phyloP scores from a whole-genome alignment of 2,329 filamentous ascomycete species.

The Cordyceps militaris region DNA sequence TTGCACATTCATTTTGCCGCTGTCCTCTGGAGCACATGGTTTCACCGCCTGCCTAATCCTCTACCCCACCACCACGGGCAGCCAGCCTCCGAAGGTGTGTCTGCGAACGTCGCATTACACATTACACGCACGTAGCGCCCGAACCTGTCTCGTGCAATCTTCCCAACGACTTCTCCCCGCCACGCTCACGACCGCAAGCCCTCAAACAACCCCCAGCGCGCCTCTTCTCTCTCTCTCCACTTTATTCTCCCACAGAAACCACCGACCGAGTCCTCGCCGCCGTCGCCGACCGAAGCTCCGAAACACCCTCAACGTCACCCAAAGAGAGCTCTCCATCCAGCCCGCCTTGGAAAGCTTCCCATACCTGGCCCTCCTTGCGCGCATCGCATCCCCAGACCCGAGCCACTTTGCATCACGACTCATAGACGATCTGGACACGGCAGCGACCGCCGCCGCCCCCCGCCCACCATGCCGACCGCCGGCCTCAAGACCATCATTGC shows the following conservation, averaged over 20 bases:
- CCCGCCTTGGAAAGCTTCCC: background rate
- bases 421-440: background rate
- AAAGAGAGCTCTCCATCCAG: background rate
- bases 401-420: background rate
- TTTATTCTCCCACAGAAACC: background rate
- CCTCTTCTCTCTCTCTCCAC: background rate
- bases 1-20: background rate
- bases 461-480: constrained; percentile 59
- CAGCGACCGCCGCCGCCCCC: constrained; percentile 1
- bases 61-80: background rate
- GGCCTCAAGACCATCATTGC: constrained; percentile 99
- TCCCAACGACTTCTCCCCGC: background rate
- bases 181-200: background rate
- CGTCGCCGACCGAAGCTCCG: background rate
- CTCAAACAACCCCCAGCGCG: no score
- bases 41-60: constrained; percentile 6
- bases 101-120: constrained; percentile 1
- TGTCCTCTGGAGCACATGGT: background rate
- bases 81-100: background rate
- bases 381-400: background rate
- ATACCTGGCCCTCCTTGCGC: background rate
- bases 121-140: background rate
- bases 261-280: background rate
- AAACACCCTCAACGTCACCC: background rate
- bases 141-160: background rate